Conservation (phyloP, 2,329 filamentous ascomycete genomes). For the Raffaelea deltoideospora region DNA sequence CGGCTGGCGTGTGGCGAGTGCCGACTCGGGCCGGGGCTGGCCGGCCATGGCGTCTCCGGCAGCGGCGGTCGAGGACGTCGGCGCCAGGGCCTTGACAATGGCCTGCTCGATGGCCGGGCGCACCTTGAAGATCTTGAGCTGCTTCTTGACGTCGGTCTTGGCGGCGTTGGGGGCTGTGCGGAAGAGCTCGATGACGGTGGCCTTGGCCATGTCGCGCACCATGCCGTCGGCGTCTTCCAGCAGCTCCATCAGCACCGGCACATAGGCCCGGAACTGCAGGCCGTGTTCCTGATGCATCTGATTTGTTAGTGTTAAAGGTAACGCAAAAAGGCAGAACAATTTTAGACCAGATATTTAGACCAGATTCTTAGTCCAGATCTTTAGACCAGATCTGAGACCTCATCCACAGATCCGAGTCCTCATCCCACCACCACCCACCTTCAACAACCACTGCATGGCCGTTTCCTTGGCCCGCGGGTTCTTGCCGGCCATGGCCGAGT, state of each 20-base stretch:
- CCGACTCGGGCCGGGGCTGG: conserved; percentile 21
- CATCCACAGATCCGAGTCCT: not conserved
- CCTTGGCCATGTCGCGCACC: conserved; percentile 74
- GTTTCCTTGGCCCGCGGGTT: conserved; percentile 75
- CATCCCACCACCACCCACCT: conserved; percentile 30
- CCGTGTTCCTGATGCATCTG: conserved; percentile 71
- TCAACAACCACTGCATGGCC: conserved; percentile 71
- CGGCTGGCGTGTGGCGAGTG: conserved; percentile 11
- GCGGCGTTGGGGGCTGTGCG: conserved; percentile 65
- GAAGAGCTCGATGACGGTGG: conserved; percentile 75
- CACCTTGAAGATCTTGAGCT: conserved; percentile 71
- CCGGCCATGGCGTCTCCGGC: conserved; percentile 21
- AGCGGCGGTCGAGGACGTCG: conserved; percentile 24
- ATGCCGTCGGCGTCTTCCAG: conserved; percentile 81
- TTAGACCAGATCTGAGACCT: too few species aligned
- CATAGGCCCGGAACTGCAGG: conserved; percentile 69
- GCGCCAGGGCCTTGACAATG: conserved; percentile 60
- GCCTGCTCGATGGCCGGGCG: conserved; percentile 72
- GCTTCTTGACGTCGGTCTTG: conserved; percentile 77
- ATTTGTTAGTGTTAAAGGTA: conserved; percentile 12
- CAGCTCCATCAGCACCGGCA: conserved; percentile 67
- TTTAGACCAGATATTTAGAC: too few species aligned
- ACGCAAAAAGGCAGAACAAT: too few species aligned
- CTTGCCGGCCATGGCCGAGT: conserved; percentile 62
- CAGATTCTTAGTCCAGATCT: too few species aligned